A percentile compares a stretch with the other conserved stretches of the same genome.
Evolutionary conservation across 2,329 filamentous ascomycete genomes (phyloP).

Genomic region (Pestalotiopsis sp.): DNA sequence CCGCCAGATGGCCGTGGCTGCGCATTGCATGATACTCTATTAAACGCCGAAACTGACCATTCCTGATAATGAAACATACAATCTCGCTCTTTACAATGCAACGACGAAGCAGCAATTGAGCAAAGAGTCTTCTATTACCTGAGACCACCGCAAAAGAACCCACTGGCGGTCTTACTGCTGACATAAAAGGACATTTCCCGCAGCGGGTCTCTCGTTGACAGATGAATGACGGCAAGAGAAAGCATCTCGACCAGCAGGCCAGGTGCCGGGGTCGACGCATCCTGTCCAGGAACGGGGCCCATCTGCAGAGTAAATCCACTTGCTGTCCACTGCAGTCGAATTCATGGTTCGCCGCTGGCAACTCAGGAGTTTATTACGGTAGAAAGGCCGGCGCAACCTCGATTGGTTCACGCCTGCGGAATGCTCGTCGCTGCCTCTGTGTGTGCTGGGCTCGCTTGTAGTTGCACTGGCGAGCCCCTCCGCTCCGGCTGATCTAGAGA

Average conservation of each 20-base stretch:
- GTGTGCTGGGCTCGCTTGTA: background rate
- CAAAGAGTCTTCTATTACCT: too few relatives aligned
- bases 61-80: too few relatives aligned
- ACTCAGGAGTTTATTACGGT: background rate
- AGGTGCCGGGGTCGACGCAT: background rate
- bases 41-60: too few relatives aligned
- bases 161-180: background rate
- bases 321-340: background rate
- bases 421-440: background rate
- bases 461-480: background rate
- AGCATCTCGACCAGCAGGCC: background rate
- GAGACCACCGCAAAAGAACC: too few relatives aligned
- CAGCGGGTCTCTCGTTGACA: background rate
- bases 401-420: background rate
- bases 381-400: background rate
- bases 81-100: too few relatives aligned
- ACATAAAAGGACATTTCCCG: background rate
- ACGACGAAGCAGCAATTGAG: too few relatives aligned
- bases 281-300: background rate
- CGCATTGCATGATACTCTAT: too few relatives aligned
- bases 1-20: too few relatives aligned
- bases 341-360: background rate
- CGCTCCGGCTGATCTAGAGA: background rate
- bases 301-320: background rate
- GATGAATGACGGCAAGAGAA: background rate